A percentile compares a stretch with the other conserved stretches of the same genome.
These are phyloP conservation scores for Pseudogymnoascus sp. DNA, from an alignment of 2,329 filamentous ascomycete genomes.

Conservation along the genomic window DNA sequence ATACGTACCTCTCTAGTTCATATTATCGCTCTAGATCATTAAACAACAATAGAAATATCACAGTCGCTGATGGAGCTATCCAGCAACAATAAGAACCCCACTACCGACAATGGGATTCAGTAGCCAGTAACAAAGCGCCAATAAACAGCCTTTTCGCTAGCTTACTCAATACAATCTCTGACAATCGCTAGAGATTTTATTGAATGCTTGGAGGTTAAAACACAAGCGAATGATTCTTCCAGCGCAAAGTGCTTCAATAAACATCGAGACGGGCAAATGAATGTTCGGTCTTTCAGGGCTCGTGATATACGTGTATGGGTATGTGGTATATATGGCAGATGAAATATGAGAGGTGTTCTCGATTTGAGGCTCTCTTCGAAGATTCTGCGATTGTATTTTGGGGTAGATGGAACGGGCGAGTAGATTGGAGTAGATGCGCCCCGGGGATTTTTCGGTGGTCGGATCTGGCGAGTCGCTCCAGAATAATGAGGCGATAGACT, in stretches of 20 bases:
- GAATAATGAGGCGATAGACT: background rate
- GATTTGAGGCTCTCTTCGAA: background rate
- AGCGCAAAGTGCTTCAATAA: conserved; percentile 1
- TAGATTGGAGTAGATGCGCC: background rate
- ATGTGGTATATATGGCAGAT: background rate
- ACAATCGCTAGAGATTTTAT: background rate
- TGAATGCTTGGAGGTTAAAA: background rate
- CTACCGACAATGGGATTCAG: background rate
- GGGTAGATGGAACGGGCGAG: background rate
- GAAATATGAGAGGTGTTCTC: background rate
- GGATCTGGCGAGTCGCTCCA: background rate
- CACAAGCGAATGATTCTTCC: background rate
- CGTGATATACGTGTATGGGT: background rate
- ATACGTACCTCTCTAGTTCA: background rate
- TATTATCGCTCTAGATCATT: background rate
- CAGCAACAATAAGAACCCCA: background rate
- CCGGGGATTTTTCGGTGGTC: background rate
- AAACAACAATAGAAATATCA: background rate
- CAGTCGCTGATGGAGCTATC: background rate
- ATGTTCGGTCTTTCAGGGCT: background rate
- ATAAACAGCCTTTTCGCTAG: background rate
- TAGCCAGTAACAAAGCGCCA: background rate
- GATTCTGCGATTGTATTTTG: conserved; percentile 1
- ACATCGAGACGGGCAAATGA: conserved; percentile 3
- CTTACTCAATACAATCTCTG: background rate